Base-by-base conservation (phyloP, 129 eudicot species). In the Chrysanthemum lavandulifolium region DNA sequence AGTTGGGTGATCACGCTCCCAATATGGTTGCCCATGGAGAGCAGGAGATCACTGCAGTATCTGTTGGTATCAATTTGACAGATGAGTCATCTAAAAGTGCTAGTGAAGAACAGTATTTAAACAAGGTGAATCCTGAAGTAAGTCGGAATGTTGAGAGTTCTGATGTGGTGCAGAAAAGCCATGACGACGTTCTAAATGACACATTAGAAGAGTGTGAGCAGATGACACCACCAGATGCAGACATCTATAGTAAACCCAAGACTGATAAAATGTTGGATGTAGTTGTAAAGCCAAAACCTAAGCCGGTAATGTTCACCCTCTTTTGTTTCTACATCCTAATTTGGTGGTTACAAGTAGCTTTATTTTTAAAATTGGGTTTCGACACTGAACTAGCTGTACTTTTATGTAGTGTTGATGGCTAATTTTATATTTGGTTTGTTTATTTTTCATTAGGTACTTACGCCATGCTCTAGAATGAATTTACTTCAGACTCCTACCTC, bases 171-270 rank as follows among this genome's bases (percentile, higher is more conserved):
- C 63, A 53, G 31, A 65, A 36, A 70, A 64, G 23, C 53, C 54
- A 79, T 13, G 76, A 75, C 72, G 79, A 66, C 25, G 79, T 25
- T 68, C 18, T 53, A 68, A 75, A 65, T 25, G 83, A 55, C 51
- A 14, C 67, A 36, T 5, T 40, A 18, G 87, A 73, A 71, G 91
- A 75, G 61, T 36, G 47, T 72, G 71, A 65, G 61, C 97, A 85
- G 79, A 84, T 65, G 67, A 87, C 91, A 51, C 95, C 94, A 61
- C 96, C 97, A 14, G 91, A 87, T 75, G 60, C 89, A 45, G 79
- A 61, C 49, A 57, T 83, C 18, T 63, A 65, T 10, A 36, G 61
- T 67, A 76, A 79, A 45, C 67, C 73, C 6, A 79, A 74, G 16
- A 25, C 13, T 47, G 67, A 21, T 61, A 29, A 66, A 49, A 40